phyloP scores from a whole-genome alignment of 2,329 filamentous ascomycete species.

The Podosphaera aphanis region DNA sequence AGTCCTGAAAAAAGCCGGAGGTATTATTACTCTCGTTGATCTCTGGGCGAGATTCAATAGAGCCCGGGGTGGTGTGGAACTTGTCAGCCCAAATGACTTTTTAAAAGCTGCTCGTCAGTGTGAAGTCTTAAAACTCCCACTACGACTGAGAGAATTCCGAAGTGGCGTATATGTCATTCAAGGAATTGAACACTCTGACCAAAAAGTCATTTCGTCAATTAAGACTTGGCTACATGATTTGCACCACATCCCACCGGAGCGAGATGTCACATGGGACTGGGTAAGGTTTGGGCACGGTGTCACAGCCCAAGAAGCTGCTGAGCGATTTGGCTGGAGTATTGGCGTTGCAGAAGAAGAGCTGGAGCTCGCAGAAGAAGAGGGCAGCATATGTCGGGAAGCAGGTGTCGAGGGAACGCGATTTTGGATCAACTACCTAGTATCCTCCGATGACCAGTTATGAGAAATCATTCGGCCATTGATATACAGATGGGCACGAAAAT shows the following conservation, averaged over 20 bases:
- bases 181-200: constrained; percentile 66
- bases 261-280: constrained; percentile 55
- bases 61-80: constrained; percentile 74
- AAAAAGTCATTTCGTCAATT: constrained; percentile 60
- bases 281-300: constrained; percentile 57
- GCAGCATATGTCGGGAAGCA: constrained; percentile 72
- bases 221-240: constrained; percentile 56
- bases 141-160: constrained; percentile 71
- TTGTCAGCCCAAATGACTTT: constrained; percentile 79
- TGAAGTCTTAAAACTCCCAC: constrained; percentile 67
- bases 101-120: constrained; percentile 72
- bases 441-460: no score
- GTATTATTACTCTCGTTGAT: constrained; percentile 74
- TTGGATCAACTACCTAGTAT: constrained; percentile 48
- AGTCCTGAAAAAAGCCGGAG: constrained; percentile 55
- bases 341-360: constrained; percentile 88
- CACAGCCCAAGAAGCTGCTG: constrained; percentile 71
- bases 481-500: no score
- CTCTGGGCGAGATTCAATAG: constrained; percentile 91
- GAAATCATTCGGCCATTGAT: no score
- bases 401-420: constrained; percentile 77
- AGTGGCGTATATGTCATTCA: constrained; percentile 91
- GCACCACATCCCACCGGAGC: constrained; percentile 38
- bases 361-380: constrained; percentile 87
- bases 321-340: constrained; percentile 88